Base-by-base conservation (phyloP, 2,329 filamentous ascomycete species). In the Colletotrichum sp. region DNA sequence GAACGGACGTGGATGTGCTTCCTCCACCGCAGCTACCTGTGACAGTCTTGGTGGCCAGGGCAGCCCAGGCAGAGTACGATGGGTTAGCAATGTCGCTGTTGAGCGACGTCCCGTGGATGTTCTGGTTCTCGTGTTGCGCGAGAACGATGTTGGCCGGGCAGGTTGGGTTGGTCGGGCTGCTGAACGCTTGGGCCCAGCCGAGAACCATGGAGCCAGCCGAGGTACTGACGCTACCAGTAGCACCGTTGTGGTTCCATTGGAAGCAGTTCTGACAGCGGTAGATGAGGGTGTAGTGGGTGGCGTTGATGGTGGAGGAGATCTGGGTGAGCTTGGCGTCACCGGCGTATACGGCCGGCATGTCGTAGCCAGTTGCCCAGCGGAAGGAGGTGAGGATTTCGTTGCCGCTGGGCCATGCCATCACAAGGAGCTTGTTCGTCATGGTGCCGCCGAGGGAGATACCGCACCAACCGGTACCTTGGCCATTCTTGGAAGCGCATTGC, bases 211-310 rank as follows among this genome's bases (percentile, higher is more conserved):
- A 78, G 2, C 87, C 87, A 4, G 77, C 79, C 61, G 83, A 88
- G 15, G 90, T 91, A 6, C 85, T 85, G 3, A 85, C 85, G 5
- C 83, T 85, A 1, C 85, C 85, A 2, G 82, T 84, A 44, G 84
- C 83, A 5, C 88, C 88, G 30, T 87, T 85, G 55, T 91, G 86
- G 78, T 89, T 83, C 88, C 90, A 92, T 2, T 85, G 79, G 27
- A 91, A 84, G 81, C 90, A 92, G 78, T 87, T 87, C 78, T 92
- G 83, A 83, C 93, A 94, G 63, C 91, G 88, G 84, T 93, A 94
- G n/a, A 93, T 88, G 64, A 94, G 81, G 61, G 89, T 89, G 82
- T 91, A 94, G 78, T 90, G 85, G 30, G 89, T 91, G 19, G 87
- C 86, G 79, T 89, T 93, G 72, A 93, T 85, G 30, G 85, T 88